Conservation (phyloP, 2,329 filamentous ascomycete genomes). For the Raffaelea albimanens region DNA sequence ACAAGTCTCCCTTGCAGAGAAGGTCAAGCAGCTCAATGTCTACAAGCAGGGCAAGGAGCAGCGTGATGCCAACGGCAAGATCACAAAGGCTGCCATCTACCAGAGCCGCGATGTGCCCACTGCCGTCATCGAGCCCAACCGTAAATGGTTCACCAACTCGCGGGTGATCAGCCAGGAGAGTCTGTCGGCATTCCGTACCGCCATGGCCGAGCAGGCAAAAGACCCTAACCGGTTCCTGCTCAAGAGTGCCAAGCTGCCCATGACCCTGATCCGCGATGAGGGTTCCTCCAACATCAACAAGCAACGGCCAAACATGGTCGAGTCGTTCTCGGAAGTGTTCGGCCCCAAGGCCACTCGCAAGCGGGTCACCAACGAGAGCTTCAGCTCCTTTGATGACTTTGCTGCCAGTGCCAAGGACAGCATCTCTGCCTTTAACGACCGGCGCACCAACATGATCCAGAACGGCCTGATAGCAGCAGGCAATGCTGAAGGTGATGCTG, state of each 20-base stretch:
- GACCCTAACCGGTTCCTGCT: constrained; percentile 93
- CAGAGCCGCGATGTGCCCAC: constrained; percentile 70
- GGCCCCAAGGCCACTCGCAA: constrained; percentile 91
- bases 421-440: constrained; percentile 72
- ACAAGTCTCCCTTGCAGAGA: constrained; percentile 6
- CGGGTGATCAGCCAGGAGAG: constrained; percentile 79
- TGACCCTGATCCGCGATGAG: constrained; percentile 82
- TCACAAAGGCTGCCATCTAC: constrained; percentile 50
- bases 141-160: constrained; percentile 97
- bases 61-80: constrained; percentile 73
- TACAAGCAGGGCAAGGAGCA: constrained; percentile 72
- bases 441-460: constrained; percentile 54
- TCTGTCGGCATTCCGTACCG: constrained; percentile 62
- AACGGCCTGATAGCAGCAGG: constrained; percentile 54
- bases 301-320: constrained; percentile 39
- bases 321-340: constrained; percentile 74
- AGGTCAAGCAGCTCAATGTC: constrained; percentile 50
- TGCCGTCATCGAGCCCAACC: constrained; percentile 87
- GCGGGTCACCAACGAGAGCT: constrained; percentile 62
- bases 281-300: constrained; percentile 39
- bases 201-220: constrained; percentile 79
- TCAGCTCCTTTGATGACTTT: constrained; percentile 67
- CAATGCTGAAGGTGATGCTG: constrained; percentile 31
- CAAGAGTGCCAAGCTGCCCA: constrained; percentile 93
- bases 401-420: constrained; percentile 71